Percentiles rank a stretch among this genome's conserved stretches.
These are phyloP conservation scores for Magnaporthiopsis incrustans DNA, from an alignment of 2,329 filamentous ascomycete genomes.

Conservation along the genomic window DNA sequence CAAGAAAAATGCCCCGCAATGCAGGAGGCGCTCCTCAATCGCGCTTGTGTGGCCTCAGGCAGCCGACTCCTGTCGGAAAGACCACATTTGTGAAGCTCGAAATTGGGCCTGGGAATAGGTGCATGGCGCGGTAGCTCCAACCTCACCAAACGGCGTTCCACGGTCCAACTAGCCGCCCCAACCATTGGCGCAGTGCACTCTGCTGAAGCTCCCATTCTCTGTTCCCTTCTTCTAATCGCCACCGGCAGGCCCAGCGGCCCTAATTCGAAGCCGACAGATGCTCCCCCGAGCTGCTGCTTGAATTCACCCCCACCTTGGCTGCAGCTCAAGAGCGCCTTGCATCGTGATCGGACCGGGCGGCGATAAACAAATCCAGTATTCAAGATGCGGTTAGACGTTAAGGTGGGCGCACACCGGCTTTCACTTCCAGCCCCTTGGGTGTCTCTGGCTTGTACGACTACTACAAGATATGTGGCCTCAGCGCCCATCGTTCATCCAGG, in stretches of 20 bases:
- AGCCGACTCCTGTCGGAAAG: slow-evolving; percentile 4
- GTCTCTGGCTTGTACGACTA: slow-evolving; percentile 4
- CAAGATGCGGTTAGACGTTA: slow-evolving; percentile 10
- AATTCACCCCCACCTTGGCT: slow-evolving; percentile 6
- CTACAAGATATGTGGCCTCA: slow-evolving; percentile 6
- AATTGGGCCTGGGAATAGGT: slow-evolving; percentile 1
- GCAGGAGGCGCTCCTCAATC: not conserved
- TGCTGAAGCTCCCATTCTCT: not conserved
- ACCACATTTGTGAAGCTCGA: slow-evolving; percentile 10
- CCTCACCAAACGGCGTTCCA: not conserved
- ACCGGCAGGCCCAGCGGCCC: slow-evolving; percentile 2
- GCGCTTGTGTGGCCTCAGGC: slow-evolving; percentile 7
- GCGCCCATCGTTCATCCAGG: not conserved
- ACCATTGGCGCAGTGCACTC: not conserved
- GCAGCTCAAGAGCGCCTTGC: not conserved
- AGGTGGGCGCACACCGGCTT: slow-evolving; percentile 4
- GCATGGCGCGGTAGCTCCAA: slow-evolving; percentile 12
- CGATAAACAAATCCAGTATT: not conserved
- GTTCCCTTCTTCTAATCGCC: not conserved
- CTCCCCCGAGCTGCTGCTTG: slow-evolving; percentile 1
- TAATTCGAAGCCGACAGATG: not conserved
- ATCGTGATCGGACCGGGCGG: slow-evolving; percentile 1
- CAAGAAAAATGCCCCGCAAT: not conserved
- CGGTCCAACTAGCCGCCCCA: not conserved
- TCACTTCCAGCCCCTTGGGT: not conserved